phyloP scores from a whole-genome alignment of 1,284 basidiomycete species.

The Rhodotorula mucilaginosa region DNA sequence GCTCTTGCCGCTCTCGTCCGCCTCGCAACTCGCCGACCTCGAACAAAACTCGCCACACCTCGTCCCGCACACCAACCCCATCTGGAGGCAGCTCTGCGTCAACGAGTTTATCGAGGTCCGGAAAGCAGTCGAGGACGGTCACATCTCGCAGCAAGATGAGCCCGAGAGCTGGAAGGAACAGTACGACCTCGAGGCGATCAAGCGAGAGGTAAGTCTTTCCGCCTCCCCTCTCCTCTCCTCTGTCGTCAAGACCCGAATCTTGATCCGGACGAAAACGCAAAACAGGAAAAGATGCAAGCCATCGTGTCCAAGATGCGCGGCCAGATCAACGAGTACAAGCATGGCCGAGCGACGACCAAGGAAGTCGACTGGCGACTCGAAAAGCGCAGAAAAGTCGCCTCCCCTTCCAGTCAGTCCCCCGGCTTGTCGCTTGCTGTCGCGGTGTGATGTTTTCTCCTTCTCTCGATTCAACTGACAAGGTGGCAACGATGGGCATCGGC shows the following conservation, averaged over 20 bases:
- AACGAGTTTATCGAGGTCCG: constrained; percentile 31
- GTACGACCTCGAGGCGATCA: constrained; percentile 22
- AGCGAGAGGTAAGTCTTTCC: constrained; percentile 20
- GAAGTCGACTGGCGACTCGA: constrained; percentile 25
- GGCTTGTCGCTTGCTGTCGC: too few relatives aligned
- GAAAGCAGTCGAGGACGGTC: constrained; percentile 35
- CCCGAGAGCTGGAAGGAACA: constrained; percentile 21
- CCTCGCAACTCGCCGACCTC: constrained; percentile 20
- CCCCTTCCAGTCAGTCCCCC: background rate
- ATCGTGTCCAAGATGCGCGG: constrained; percentile 20
- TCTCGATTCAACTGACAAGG: background rate
- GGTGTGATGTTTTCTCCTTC: background rate
- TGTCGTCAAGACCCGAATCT: too few relatives aligned
- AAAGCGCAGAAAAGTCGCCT: constrained; percentile 12
- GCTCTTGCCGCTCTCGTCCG: constrained; percentile 14
- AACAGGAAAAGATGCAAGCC: constrained; percentile 25
- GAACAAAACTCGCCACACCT: constrained; percentile 32
- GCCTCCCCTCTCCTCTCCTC: too few relatives aligned
- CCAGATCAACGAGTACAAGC: constrained; percentile 15
- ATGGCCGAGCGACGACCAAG: constrained; percentile 14
- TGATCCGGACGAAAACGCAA: too few relatives aligned
- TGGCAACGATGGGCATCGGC: too few relatives aligned
- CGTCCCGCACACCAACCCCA: constrained; percentile 4
- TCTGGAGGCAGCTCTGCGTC: constrained; percentile 32
- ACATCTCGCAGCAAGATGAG: background rate